Percentiles rank a stretch among this genome's conserved stretches.
Conservation (phyloP, 2,329 filamentous ascomycete species). For the Emmonsiellopsis sp. region DNA sequence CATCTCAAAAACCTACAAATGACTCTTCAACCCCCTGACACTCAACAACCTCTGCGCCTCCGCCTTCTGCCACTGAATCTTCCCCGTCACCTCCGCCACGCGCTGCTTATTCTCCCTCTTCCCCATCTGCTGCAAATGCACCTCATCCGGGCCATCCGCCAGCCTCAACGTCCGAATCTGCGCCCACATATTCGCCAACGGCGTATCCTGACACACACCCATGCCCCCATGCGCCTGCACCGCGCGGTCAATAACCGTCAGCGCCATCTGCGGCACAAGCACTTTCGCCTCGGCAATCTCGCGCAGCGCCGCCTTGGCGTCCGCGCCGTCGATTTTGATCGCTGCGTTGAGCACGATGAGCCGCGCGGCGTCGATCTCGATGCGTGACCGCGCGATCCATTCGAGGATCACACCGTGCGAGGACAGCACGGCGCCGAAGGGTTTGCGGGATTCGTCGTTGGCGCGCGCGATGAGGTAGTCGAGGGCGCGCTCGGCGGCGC, state of each 20-base stretch:
- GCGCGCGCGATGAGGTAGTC: conserved; percentile 92
- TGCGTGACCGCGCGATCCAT: conserved; percentile 82
- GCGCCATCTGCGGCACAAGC: conserved; percentile 69
- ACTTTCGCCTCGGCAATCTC: conserved; percentile 97
- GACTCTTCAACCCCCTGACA: conserved; percentile 23
- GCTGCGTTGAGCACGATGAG: conserved; percentile 89
- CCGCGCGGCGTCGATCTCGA: conserved; percentile 88
- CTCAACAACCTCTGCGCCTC: conserved; percentile 29
- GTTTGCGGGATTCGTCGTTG: conserved; percentile 83
- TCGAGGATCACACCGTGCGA: conserved; percentile 92
- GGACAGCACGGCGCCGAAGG: conserved; percentile 78
- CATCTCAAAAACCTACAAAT: conserved; percentile 1
- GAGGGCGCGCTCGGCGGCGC: conserved; percentile 78
- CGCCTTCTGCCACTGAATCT: conserved; percentile 34
- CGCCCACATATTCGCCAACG: conserved; percentile 75
- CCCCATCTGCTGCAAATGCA: conserved; percentile 59
- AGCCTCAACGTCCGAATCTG: conserved; percentile 71
- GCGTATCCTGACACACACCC: conserved; percentile 89
- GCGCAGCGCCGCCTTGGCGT: conserved; percentile 80
- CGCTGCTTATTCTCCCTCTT: conserved; percentile 45
- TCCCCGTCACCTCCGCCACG: conserved; percentile 31
- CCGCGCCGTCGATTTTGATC: conserved; percentile 81
- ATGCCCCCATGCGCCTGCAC: conserved; percentile 87
- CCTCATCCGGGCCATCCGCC: conserved; percentile 93
- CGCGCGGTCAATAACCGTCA: conserved; percentile 86